phyloP scores from a whole-genome alignment of 768 basidiomycete genomes.

The Steccherinum ochraceum region DNA sequence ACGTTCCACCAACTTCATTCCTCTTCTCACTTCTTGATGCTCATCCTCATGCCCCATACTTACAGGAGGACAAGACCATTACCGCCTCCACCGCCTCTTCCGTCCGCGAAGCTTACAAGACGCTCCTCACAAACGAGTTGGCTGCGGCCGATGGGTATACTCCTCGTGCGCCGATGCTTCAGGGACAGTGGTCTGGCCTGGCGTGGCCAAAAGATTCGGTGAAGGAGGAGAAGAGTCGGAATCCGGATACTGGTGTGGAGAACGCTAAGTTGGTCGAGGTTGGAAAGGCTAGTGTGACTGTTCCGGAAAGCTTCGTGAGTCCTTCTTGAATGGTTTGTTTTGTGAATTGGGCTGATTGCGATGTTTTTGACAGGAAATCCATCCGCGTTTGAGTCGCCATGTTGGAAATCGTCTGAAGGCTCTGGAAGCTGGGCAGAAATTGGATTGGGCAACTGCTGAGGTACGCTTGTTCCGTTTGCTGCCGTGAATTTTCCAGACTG shows the following conservation, averaged over 20 bases:
- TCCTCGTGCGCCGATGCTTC: conserved; percentile 49
- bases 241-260: conserved; percentile 66
- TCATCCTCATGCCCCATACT: no score
- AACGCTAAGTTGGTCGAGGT: conserved; percentile 45
- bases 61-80: conserved; percentile 42
- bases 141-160: conserved; percentile 38
- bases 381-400: conserved; percentile 72
- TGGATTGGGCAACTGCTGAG: conserved; percentile 92
- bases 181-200: conserved; percentile 57
- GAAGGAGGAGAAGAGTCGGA: conserved; percentile 32
- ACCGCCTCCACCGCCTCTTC: conserved; percentile 39
- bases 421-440: conserved; percentile 58
- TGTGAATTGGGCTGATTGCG: background rate
- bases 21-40: background rate
- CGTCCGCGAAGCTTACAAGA: conserved; percentile 53
- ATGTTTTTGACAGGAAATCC: conserved; percentile 52
- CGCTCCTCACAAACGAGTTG: conserved; percentile 58
- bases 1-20: conserved; percentile 26
- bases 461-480: conserved; percentile 34
- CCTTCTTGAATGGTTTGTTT: background rate
- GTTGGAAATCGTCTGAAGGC: conserved; percentile 70
- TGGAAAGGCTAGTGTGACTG: conserved; percentile 62
- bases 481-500: conserved; percentile 46
- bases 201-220: conserved; percentile 53
- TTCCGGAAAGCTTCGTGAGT: conserved; percentile 61